Evolutionary conservation across 257 asterid genomes (phyloP).

Genomic region (Echites panduratus): DNA sequence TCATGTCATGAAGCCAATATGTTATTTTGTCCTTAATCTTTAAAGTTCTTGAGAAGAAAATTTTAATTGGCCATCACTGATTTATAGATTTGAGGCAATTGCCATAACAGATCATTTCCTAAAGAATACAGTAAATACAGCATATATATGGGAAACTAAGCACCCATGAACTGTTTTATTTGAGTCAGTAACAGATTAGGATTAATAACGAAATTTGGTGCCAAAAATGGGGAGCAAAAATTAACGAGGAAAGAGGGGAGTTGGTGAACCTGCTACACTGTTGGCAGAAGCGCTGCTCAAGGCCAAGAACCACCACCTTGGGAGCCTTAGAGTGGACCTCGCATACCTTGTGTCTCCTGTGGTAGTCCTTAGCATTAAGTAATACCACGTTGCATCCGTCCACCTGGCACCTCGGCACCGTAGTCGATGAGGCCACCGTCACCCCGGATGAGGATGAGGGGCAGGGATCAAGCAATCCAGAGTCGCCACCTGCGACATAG

Average conservation of each 20-base stretch:
- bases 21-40: too few species aligned
- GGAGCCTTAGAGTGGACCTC: slow-evolving; percentile 67
- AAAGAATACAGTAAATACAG: too few species aligned
- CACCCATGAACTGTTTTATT: too few species aligned
- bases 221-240: neutral
- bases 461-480: neutral
- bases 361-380: slow-evolving; percentile 48
- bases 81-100: too few species aligned
- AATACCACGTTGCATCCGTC: slow-evolving; percentile 52
- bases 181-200: too few species aligned
- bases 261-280: slow-evolving; percentile 62
- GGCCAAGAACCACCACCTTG: slow-evolving; percentile 44
- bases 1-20: too few species aligned
- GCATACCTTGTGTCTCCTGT: slow-evolving; percentile 68
- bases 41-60: too few species aligned
- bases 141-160: too few species aligned
- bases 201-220: neutral
- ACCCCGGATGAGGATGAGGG: slow-evolving; percentile 6
- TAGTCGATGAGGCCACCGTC: slow-evolving; percentile 7
- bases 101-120: too few species aligned
- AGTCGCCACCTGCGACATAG: neutral
- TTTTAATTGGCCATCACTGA: too few species aligned
- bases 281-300: slow-evolving; percentile 67
- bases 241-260: neutral
- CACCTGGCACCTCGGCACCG: slow-evolving; percentile 56